These are phyloP conservation scores for Takashimella koratensis DNA, from an alignment of 1,284 basidiomycete genomes.

Conservation along the genomic window DNA sequence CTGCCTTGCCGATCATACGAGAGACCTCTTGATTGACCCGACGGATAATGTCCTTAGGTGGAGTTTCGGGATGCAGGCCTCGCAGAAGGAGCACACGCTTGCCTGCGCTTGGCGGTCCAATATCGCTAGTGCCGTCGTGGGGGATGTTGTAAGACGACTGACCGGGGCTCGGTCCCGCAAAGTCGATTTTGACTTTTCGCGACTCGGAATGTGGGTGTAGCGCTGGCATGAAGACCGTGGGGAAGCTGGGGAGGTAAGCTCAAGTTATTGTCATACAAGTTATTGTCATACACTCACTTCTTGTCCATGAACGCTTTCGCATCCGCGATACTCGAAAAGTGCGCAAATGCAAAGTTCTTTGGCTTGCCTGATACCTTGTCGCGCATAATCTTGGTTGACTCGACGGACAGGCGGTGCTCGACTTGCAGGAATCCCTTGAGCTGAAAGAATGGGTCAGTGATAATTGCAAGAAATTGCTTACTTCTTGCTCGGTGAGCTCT, in stretches of 20 bases:
- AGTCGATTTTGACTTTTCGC: conserved; percentile 83
- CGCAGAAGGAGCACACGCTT: conserved; percentile 71
- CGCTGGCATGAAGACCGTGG: conserved; percentile 77
- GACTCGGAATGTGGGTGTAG: conserved; percentile 44
- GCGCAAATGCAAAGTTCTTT: conserved; percentile 90
- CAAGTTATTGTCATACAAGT: conserved; percentile 76
- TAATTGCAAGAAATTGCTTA: conserved; percentile 55
- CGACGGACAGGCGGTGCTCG: conserved; percentile 54
- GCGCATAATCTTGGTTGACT: conserved; percentile 71
- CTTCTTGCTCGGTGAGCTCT: conserved; percentile 84
- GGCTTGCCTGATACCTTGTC: conserved; percentile 86
- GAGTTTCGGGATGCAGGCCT: conserved; percentile 79
- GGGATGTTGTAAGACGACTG: conserved; percentile 4
- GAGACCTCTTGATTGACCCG: conserved; percentile 65
- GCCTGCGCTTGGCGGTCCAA: conserved; percentile 53
- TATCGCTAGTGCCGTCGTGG: conserved; percentile 91
- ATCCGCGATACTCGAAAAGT: conserved; percentile 75
- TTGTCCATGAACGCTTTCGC: conserved; percentile 82
- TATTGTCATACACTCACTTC: conserved; percentile 55
- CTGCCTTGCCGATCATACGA: conserved; percentile 57
- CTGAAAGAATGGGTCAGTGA: conserved; percentile 50
- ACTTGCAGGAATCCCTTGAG: conserved; percentile 71
- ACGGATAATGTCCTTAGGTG: conserved; percentile 52
- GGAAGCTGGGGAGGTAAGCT: conserved; percentile 53
- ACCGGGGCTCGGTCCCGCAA: conserved; percentile 52